These are phyloP conservation scores for Eimeria acervulina DNA, from an alignment of 169 alveolate genomes.

Conservation along the genomic window DNA sequence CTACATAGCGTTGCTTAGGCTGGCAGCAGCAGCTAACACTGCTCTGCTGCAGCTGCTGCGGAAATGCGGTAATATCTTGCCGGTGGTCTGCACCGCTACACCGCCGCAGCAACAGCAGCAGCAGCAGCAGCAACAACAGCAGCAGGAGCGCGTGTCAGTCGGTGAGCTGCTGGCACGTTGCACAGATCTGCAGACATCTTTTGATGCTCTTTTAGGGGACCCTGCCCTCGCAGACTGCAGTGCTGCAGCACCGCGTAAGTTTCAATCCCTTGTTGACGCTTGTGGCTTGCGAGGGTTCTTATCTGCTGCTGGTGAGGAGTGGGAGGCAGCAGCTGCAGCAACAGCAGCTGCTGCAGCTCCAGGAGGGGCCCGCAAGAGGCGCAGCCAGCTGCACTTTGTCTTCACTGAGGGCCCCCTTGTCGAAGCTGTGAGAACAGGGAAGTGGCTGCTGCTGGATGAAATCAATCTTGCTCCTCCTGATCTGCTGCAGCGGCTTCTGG, in stretches of 20 bases:
- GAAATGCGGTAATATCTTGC: slow-evolving; percentile 22
- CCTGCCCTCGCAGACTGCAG: slow-evolving; percentile 65
- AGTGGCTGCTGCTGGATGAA: slow-evolving; percentile 99
- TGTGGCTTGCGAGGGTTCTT: slow-evolving; percentile 56
- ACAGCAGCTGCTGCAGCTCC: slow-evolving; percentile 25
- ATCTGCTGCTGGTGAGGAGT: neutral
- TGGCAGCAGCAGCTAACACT: slow-evolving; percentile 26
- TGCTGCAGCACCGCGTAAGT: slow-evolving; percentile 48
- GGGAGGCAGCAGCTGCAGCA: slow-evolving; percentile 14
- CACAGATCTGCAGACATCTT: slow-evolving; percentile 48
- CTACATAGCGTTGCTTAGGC: slow-evolving; percentile 53
- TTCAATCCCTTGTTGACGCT: slow-evolving; percentile 53
- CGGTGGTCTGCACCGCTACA: neutral
- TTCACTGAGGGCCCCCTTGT: slow-evolving; percentile 98
- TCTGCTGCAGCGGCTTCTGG: slow-evolving; percentile 95
- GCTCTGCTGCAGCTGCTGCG: slow-evolving; percentile 73
- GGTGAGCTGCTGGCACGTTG: slow-evolving; percentile 69
- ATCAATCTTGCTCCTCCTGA: slow-evolving; percentile 99
- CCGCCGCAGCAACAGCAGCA: slow-evolving; percentile 39
- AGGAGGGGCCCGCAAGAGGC: slow-evolving; percentile 51
- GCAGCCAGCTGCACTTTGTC: slow-evolving; percentile 88
- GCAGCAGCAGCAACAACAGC: slow-evolving; percentile 9
- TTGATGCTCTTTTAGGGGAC: neutral
- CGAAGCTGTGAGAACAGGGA: slow-evolving; percentile 98
- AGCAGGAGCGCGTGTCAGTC: slow-evolving; percentile 30